Percentiles rank a stretch among this genome's conserved stretches.
phyloP scores from a whole-genome alignment of 805 yeast genomes.

The Ogataea philodendri region DNA sequence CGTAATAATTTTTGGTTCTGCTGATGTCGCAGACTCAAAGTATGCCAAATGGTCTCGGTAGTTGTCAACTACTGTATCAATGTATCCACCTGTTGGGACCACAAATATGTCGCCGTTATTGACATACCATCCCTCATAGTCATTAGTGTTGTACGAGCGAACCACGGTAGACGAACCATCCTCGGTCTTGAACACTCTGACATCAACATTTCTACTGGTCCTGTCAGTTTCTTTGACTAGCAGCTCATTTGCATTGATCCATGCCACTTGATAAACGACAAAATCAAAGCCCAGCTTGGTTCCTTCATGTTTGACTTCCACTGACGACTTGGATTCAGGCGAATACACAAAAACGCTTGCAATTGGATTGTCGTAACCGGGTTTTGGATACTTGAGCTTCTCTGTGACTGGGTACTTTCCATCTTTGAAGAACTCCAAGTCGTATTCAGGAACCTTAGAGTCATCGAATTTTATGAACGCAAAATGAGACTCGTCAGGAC shows the following conservation, averaged over 20 bases:
- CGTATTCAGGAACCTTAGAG: slow-evolving; percentile 51
- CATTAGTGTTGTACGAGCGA: slow-evolving; percentile 43
- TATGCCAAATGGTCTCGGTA: slow-evolving; percentile 66
- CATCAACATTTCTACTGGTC: slow-evolving; percentile 53
- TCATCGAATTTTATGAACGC: slow-evolving; percentile 60
- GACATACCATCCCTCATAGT: slow-evolving; percentile 55
- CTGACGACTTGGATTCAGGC: slow-evolving; percentile 27
- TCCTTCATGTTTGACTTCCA: slow-evolving; percentile 28
- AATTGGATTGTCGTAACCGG: slow-evolving; percentile 63
- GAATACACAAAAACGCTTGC: slow-evolving; percentile 47
- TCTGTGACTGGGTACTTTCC: slow-evolving; percentile 46
- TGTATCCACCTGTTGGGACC: slow-evolving; percentile 53
- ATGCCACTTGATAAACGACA: slow-evolving; percentile 58
- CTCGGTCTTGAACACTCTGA: slow-evolving; percentile 42
- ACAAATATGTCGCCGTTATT: slow-evolving; percentile 38
- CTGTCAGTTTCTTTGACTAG: slow-evolving; percentile 64
- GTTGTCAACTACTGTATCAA: slow-evolving; percentile 55
- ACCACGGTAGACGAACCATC: slow-evolving; percentile 35
- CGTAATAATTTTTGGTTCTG: slow-evolving; percentile 42
- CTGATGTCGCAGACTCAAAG: slow-evolving; percentile 45
- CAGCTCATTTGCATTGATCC: slow-evolving; percentile 52
- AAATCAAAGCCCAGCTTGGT: slow-evolving; percentile 42
- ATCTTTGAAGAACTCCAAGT: slow-evolving; percentile 50
- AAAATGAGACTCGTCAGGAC: slow-evolving; percentile 56
- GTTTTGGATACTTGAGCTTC: slow-evolving; percentile 65